Evolutionary conservation across 2,329 filamentous ascomycete species (phyloP).

Genomic region (Torrubiella hemipterigena): DNA sequence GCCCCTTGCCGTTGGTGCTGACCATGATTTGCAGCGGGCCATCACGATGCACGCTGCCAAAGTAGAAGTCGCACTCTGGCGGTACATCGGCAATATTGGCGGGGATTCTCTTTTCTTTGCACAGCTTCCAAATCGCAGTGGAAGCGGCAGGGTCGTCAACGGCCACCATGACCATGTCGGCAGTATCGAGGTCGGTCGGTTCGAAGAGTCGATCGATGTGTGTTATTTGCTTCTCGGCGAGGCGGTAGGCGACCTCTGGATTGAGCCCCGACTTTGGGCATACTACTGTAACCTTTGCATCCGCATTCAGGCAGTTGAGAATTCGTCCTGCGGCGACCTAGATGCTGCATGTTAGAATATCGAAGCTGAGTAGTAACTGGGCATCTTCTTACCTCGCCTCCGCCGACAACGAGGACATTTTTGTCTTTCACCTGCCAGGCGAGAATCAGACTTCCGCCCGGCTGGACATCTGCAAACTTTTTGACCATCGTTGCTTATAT

Average conservation of each 20-base stretch:
- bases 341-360: slow-evolving; percentile 10
- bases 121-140: slow-evolving; percentile 82
- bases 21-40: slow-evolving; percentile 97
- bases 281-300: slow-evolving; percentile 79
- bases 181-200: slow-evolving; percentile 70
- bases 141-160: slow-evolving; percentile 92
- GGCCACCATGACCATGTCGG: slow-evolving; percentile 82
- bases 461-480: slow-evolving; percentile 69
- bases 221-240: slow-evolving; percentile 61
- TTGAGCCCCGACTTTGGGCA: slow-evolving; percentile 72
- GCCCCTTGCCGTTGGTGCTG: slow-evolving; percentile 93
- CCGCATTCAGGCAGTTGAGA: slow-evolving; percentile 86
- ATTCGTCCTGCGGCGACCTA: slow-evolving; percentile 94
- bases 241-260: slow-evolving; percentile 74
- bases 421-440: slow-evolving; percentile 93
- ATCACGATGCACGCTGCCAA: slow-evolving; percentile 89
- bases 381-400: slow-evolving; percentile 65
- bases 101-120: slow-evolving; percentile 70
- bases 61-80: slow-evolving; percentile 96
- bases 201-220: slow-evolving; percentile 78
- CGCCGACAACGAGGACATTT: slow-evolving; percentile 82
- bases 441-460: slow-evolving; percentile 83
- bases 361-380: slow-evolving; percentile 5
- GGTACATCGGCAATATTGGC: slow-evolving; percentile 97
- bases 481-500: no score